These are phyloP conservation scores for Celoporthe dispersa DNA, from an alignment of 2,329 filamentous ascomycete genomes.

Conservation along the genomic window DNA sequence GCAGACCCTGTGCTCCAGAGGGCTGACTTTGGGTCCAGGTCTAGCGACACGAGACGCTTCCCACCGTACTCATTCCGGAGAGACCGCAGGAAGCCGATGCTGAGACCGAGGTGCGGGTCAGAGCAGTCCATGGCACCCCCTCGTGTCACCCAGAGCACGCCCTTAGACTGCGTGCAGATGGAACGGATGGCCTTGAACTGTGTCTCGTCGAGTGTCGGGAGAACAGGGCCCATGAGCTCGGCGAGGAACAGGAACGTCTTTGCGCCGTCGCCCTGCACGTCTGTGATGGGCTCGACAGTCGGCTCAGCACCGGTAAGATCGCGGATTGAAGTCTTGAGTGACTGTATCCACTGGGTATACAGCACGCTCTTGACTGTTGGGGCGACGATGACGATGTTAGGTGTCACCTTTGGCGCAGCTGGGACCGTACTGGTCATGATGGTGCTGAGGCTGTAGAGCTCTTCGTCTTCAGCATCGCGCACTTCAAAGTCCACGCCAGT, in stretches of 20 bases:
- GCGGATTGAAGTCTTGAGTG: background rate
- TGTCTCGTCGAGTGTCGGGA: background rate
- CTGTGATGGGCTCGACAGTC: background rate
- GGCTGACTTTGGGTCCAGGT: slow-evolving; percentile 33
- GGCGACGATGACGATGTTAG: background rate
- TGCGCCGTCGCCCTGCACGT: background rate
- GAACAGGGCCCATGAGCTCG: background rate
- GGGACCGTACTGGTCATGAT: background rate
- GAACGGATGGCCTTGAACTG: slow-evolving; percentile 7
- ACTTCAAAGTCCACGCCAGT: slow-evolving; percentile 16
- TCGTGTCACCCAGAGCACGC: slow-evolving; percentile 21
- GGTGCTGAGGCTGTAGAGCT: background rate
- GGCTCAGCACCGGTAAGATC: background rate
- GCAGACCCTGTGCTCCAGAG: slow-evolving; percentile 3
- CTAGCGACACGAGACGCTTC: slow-evolving; percentile 34
- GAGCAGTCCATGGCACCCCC: slow-evolving; percentile 29
- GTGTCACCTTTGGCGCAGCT: background rate
- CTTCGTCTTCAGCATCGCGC: slow-evolving; percentile 8
- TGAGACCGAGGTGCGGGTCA: slow-evolving; percentile 29
- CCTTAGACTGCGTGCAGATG: slow-evolving; percentile 9
- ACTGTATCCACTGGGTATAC: background rate
- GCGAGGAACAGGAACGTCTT: background rate
- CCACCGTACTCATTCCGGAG: slow-evolving; percentile 35
- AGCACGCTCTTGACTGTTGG: background rate
- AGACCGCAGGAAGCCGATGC: slow-evolving; percentile 35